phyloP scores from a whole-genome alignment of 208 protist species.

The Trypanosoma congolense region DNA sequence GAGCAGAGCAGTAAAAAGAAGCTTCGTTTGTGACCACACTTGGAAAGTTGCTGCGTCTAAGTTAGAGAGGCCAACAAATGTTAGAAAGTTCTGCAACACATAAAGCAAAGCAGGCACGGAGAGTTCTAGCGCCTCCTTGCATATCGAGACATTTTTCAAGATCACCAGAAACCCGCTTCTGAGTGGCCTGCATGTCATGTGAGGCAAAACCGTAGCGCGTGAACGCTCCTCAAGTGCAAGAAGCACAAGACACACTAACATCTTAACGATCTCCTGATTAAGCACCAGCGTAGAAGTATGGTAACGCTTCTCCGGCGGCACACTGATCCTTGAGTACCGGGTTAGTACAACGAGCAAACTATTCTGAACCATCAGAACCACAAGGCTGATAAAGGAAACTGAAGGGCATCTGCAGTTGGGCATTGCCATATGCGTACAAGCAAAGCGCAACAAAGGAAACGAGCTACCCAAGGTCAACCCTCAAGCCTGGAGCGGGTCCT shows the following conservation, averaged over 20 bases:
- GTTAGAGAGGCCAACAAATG: slow-evolving; percentile 65
- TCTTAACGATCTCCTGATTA: slow-evolving; percentile 76
- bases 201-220: background rate
- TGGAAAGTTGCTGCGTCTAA: slow-evolving; percentile 74
- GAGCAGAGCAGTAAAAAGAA: slow-evolving; percentile 65
- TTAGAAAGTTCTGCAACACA: slow-evolving; percentile 68
- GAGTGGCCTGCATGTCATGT: background rate
- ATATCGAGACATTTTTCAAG: slow-evolving; percentile 27
- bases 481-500: no score
- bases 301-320: slow-evolving; percentile 35
- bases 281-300: slow-evolving; percentile 63
- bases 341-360: slow-evolving; percentile 70
- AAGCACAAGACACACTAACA: slow-evolving; percentile 58
- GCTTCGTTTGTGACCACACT: slow-evolving; percentile 74
- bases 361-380: slow-evolving; percentile 76
- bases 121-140: slow-evolving; percentile 53
- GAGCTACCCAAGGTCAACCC: no score
- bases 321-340: slow-evolving; percentile 43
- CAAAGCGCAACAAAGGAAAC: no score
- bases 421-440: no score
- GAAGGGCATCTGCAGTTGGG: slow-evolving; percentile 13
- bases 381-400: slow-evolving; percentile 46
- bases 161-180: slow-evolving; percentile 12
- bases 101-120: slow-evolving; percentile 64
- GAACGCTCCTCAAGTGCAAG: slow-evolving; percentile 24